Evolutionary conservation across 805 yeast species (phyloP).

Genomic region (Barnettozyma sucrosica): DNA sequence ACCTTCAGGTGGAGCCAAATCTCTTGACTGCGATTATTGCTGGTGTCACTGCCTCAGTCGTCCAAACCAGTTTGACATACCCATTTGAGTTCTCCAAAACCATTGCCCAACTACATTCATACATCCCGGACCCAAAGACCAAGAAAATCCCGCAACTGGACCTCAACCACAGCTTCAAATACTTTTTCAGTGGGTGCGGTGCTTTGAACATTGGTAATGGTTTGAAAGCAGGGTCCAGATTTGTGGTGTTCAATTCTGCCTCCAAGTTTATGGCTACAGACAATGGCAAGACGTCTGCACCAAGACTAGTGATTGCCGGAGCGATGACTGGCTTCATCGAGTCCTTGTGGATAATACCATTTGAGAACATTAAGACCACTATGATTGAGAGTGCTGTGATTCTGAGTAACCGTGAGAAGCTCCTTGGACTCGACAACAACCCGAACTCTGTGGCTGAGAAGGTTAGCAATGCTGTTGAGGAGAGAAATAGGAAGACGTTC

Average conservation of each 20-base stretch:
- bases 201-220: conserved; percentile 73
- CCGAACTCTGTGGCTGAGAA: conserved; percentile 27
- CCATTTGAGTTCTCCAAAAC: conserved; percentile 72
- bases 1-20: conserved; percentile 29
- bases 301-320: conserved; percentile 80
- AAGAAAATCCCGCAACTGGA: conserved; percentile 14
- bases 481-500: conserved; percentile 23
- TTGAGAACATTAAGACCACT: conserved; percentile 77
- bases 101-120: conserved; percentile 51
- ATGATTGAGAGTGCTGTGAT: conserved; percentile 66
- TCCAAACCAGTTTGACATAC: conserved; percentile 57
- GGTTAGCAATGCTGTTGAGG: not conserved
- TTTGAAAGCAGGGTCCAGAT: conserved; percentile 66
- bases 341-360: conserved; percentile 80
- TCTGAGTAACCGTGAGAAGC: conserved; percentile 21
- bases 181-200: conserved; percentile 55
- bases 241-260: conserved; percentile 68
- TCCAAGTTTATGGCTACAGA: conserved; percentile 60
- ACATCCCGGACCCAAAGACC: conserved; percentile 30
- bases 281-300: conserved; percentile 62
- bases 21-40: conserved; percentile 53
- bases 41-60: conserved; percentile 57
- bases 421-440: conserved; percentile 7
- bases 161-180: conserved; percentile 29
- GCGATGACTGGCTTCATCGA: conserved; percentile 78